phyloP scores from a whole-genome alignment of 345 rosid genomes.

The Aethionema arabicum region DNA sequence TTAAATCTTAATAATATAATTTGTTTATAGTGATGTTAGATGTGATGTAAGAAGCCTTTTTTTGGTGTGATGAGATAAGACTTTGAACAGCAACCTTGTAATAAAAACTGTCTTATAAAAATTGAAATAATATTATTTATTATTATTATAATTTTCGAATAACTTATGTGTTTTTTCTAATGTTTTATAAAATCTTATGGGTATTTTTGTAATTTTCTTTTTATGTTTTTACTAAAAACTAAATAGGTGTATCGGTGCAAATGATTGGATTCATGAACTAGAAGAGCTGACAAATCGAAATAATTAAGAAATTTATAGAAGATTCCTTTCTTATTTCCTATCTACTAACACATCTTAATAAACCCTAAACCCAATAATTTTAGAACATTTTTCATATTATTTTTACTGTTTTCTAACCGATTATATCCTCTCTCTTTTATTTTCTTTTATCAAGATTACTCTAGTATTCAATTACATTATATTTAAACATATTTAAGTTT shows the following conservation, averaged over 20 bases:
- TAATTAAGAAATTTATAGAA: constrained; percentile 28
- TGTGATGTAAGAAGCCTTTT: background rate
- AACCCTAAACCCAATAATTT: constrained; percentile 23
- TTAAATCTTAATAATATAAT: constrained; percentile 17
- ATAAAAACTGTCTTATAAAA: no score
- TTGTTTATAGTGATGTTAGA: constrained; percentile 24
- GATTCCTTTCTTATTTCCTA: constrained; percentile 34
- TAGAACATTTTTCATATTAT: background rate
- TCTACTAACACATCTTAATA: constrained; percentile 33
- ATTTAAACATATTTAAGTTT: no score
- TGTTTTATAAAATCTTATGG: no score
- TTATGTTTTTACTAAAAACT: background rate
- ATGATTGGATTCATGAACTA: constrained; percentile 34
- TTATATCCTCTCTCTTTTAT: background rate
- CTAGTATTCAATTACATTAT: no score
- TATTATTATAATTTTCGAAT: no score
- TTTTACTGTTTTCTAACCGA: constrained; percentile 17
- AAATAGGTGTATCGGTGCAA: constrained; percentile 8
- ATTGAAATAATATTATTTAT: no score
- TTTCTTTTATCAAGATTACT: background rate
- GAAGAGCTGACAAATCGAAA: constrained; percentile 28
- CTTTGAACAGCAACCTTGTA: no score
- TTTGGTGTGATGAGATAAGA: background rate
- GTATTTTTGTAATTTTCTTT: no score
- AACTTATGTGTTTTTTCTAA: no score